A percentile compares a stretch with the other conserved stretches of the same genome.
These are phyloP conservation scores for Cyathus striatus DNA, from an alignment of 768 basidiomycete genomes.

Conservation along the genomic window DNA sequence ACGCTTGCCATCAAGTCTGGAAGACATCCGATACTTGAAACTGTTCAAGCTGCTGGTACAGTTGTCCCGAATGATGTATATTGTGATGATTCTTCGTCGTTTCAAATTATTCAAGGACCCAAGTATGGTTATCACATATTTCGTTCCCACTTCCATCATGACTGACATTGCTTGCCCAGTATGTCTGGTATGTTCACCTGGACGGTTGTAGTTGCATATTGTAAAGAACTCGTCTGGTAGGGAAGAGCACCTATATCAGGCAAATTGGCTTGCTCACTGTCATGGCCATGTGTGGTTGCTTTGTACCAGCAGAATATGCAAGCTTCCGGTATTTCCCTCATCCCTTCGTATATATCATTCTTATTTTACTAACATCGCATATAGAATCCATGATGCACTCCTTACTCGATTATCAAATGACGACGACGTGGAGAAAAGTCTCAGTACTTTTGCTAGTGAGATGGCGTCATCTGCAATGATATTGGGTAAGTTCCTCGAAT, in stretches of 20 bases:
- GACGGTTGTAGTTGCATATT: too few species aligned
- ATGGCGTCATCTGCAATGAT: constrained; percentile 94
- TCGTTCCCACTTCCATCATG: too few species aligned
- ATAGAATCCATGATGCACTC: constrained; percentile 76
- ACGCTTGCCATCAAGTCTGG: constrained; percentile 88
- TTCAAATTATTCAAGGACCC: constrained; percentile 90
- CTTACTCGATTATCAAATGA: constrained; percentile 91
- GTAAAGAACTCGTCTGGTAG: too few species aligned
- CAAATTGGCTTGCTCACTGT: constrained; percentile 81
- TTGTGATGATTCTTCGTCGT: constrained; percentile 76
- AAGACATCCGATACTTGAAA: constrained; percentile 84
- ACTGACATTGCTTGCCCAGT: background rate
- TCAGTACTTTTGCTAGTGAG: constrained; percentile 95
- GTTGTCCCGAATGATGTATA: constrained; percentile 90
- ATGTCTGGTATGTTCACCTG: constrained; percentile 1
- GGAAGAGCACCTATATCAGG: constrained; percentile 90
- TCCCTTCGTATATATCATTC: constrained; percentile 6
- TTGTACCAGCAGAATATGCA: constrained; percentile 91
- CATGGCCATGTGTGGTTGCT: constrained; percentile 89
- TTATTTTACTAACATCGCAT: background rate
- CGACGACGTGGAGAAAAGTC: constrained; percentile 81
- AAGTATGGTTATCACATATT: constrained; percentile 73
- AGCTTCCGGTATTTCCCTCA: constrained; percentile 86
- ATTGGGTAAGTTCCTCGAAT: constrained; percentile 41
- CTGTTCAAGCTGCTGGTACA: constrained; percentile 56